Conservation (phyloP, 495 filamentous ascomycete genomes). For the Margaritispora aquatica region DNA sequence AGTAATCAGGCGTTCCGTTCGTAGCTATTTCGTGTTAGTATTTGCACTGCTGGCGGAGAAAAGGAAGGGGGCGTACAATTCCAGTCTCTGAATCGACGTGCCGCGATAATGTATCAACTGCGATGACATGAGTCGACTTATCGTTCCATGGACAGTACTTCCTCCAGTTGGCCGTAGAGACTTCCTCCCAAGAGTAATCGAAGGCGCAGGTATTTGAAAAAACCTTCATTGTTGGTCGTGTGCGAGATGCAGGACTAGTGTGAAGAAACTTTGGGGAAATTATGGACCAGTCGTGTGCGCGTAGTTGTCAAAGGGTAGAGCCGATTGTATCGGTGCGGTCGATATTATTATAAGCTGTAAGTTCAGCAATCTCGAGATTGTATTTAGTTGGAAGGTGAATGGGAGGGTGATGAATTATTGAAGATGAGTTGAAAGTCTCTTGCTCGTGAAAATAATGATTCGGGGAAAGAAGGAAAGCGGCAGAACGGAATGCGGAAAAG, state of each 20-base stretch:
- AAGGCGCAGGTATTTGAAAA: slow-evolving; percentile 85
- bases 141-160: slow-evolving; percentile 99
- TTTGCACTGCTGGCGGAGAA: not conserved
- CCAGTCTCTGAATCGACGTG: slow-evolving; percentile 74
- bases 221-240: slow-evolving; percentile 70
- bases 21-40: slow-evolving; percentile 49
- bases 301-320: not conserved
- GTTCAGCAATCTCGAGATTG: not conserved
- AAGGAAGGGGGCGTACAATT: slow-evolving; percentile 50
- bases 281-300: slow-evolving; percentile 9
- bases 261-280: not conserved
- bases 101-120: slow-evolving; percentile 86
- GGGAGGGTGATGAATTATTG: not conserved
- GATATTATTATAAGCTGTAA: not conserved
- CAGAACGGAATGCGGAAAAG: not conserved
- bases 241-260: slow-evolving; percentile 17
- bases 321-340: not conserved
- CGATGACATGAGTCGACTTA: slow-evolving; percentile 86
- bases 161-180: slow-evolving; percentile 97
- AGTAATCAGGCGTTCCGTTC: slow-evolving; percentile 94
- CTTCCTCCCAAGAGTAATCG: slow-evolving; percentile 97
- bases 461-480: not conserved
- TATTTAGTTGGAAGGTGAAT: not conserved
- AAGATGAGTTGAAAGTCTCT: not conserved
- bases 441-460: not conserved